Conservation (phyloP, 2,329 filamentous ascomycete genomes). For the Myriosclerotinia curreyana region DNA sequence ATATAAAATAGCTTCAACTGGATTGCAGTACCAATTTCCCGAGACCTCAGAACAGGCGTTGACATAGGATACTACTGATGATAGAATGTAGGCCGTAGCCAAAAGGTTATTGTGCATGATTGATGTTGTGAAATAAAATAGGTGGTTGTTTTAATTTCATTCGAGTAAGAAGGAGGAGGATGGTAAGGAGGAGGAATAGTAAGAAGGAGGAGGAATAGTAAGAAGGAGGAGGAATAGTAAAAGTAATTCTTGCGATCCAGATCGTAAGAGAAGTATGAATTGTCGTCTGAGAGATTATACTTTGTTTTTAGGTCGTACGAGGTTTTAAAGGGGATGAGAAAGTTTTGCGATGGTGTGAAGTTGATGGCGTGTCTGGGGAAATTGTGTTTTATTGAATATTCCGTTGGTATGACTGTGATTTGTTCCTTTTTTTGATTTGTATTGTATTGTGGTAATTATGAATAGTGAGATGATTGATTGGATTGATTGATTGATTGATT, state of each 20-base stretch:
- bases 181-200: not conserved
- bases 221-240: not conserved
- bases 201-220: not conserved
- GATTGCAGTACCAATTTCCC: constrained; percentile 63
- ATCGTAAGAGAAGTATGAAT: not conserved
- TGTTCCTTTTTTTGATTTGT: not conserved
- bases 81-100: constrained; percentile 6
- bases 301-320: not conserved
- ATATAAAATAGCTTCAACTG: constrained; percentile 67
- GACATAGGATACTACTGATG: not conserved
- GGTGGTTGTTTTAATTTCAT: not conserved
- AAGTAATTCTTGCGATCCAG: not conserved
- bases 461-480: not conserved
- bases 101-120: constrained; percentile 19
- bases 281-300: not conserved
- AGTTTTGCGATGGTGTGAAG: not conserved
- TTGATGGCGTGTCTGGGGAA: not conserved
- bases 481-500: no score
- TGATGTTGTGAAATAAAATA: not conserved
- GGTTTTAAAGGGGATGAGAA: not conserved
- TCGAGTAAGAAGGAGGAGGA: not conserved
- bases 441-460: not conserved
- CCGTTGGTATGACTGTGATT: not conserved
- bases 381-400: not conserved
- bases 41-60: constrained; percentile 37